Conservation (phyloP, 441 rosid species). For the Cnidoscolus chayamansa region DNA sequence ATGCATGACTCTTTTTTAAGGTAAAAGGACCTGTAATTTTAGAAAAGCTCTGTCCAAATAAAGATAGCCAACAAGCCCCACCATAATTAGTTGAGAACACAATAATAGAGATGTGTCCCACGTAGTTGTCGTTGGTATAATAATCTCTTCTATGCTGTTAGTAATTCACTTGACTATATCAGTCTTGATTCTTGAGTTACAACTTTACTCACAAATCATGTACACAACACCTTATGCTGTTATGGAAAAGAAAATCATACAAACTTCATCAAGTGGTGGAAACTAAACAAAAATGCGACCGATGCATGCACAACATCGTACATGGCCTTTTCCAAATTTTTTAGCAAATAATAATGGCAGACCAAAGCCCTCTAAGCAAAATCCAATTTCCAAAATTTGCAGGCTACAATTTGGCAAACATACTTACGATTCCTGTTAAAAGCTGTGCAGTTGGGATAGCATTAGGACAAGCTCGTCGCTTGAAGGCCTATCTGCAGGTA, state of each 20-base stretch:
- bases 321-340: slow-evolving; percentile 10
- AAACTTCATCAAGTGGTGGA: background rate
- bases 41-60: slow-evolving; percentile 22
- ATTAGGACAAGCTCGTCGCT: slow-evolving; percentile 90
- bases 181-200: slow-evolving; percentile 10
- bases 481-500: slow-evolving; percentile 85
- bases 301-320: background rate
- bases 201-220: slow-evolving; percentile 4
- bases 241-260: background rate
- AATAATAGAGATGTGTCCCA: slow-evolving; percentile 32
- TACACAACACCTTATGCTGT: background rate
- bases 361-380: slow-evolving; percentile 9
- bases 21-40: slow-evolving; percentile 20
- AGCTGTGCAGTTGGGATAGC: slow-evolving; percentile 95
- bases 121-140: background rate
- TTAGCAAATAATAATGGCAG: slow-evolving; percentile 5
- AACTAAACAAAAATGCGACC: slow-evolving; percentile 4
- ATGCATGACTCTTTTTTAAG: slow-evolving; percentile 4
- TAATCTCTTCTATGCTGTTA: slow-evolving; percentile 6
- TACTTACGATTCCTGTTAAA: slow-evolving; percentile 45
- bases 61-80: slow-evolving; percentile 36
- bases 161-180: slow-evolving; percentile 4
- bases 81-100: slow-evolving; percentile 36
- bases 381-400: slow-evolving; percentile 19
- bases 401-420: background rate